Percentiles rank a stretch among this genome's conserved stretches.
Evolutionary conservation across 495 filamentous ascomycete genomes (phyloP).

Genomic region (Penicillium samsonianum): DNA sequence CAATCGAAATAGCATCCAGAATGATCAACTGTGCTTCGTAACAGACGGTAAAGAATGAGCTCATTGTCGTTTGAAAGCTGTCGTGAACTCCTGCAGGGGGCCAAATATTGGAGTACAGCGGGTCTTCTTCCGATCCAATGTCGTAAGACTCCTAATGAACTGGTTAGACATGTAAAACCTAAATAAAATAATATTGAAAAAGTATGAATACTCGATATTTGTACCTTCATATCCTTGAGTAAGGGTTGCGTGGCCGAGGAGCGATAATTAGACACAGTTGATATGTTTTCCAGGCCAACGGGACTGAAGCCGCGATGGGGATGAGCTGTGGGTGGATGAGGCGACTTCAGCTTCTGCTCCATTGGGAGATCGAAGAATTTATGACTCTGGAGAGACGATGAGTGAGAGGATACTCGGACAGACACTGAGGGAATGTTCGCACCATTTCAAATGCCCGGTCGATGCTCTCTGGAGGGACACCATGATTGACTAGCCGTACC

Average conservation of each 20-base stretch:
- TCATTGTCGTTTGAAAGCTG: neutral
- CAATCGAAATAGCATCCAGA: conserved; percentile 1
- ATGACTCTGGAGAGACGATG: neutral
- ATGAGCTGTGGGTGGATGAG: conserved; percentile 2
- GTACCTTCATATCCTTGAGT: neutral
- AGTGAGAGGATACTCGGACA: no score
- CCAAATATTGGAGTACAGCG: neutral
- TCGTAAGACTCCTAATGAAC: no score
- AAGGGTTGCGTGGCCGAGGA: neutral
- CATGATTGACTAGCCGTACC: neutral
- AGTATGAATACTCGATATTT: no score
- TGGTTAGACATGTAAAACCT: no score
- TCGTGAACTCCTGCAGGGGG: neutral
- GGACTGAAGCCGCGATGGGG: conserved; percentile 3
- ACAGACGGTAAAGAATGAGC: neutral
- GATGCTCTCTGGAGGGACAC: neutral
- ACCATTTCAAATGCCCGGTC: conserved; percentile 1
- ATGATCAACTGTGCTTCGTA: neutral
- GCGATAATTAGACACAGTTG: neutral
- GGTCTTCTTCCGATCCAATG: neutral
- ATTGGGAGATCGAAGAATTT: neutral
- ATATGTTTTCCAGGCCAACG: neutral
- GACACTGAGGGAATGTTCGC: neutral
- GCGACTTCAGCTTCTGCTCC: conserved; percentile 4
- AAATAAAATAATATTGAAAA: no score